A percentile compares a stretch with the other conserved stretches of the same genome.
Evolutionary conservation across 2,329 filamentous ascomycete species (phyloP).

Genomic region (Pleomassaria siparia): DNA sequence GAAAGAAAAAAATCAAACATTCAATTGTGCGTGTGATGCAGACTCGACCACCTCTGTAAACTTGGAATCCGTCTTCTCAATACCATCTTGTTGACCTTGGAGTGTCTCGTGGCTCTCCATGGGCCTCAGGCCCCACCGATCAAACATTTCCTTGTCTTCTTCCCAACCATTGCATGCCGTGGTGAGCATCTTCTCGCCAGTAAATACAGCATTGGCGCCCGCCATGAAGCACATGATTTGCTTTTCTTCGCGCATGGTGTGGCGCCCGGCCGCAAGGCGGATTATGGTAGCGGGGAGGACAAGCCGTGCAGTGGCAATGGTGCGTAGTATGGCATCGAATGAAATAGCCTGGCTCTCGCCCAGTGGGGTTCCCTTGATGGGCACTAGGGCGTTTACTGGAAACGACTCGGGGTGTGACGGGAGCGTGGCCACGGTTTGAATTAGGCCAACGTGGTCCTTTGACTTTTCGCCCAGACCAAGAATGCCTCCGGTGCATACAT

Average conservation of each 20-base stretch:
- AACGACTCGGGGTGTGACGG: slow-evolving; percentile 86
- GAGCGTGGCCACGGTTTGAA: slow-evolving; percentile 80
- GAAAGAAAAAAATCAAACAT: background rate
- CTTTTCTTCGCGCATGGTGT: slow-evolving; percentile 83
- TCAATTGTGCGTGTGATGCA: background rate
- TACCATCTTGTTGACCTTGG: slow-evolving; percentile 29
- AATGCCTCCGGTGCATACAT: slow-evolving; percentile 88
- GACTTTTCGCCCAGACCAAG: slow-evolving; percentile 79
- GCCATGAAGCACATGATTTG: slow-evolving; percentile 88
- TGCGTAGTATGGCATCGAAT: slow-evolving; percentile 78
- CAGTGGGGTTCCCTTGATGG: slow-evolving; percentile 85
- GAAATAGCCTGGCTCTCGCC: slow-evolving; percentile 71
- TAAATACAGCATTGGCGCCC: slow-evolving; percentile 92
- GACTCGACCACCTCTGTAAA: background rate
- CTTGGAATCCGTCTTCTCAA: slow-evolving; percentile 1
- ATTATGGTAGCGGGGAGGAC: slow-evolving; percentile 86
- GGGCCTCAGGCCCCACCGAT: slow-evolving; percentile 76
- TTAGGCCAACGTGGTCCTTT: slow-evolving; percentile 76
- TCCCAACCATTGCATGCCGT: slow-evolving; percentile 91
- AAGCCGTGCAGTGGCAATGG: slow-evolving; percentile 79
- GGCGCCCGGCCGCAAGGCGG: slow-evolving; percentile 80
- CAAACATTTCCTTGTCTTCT: slow-evolving; percentile 82
- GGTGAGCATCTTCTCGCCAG: slow-evolving; percentile 93
- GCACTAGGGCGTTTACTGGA: slow-evolving; percentile 87
- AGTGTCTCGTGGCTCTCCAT: slow-evolving; percentile 58